Evolutionary conservation across 116 monocot species (phyloP).

Genomic region (Phalaenopsis hybrid): DNA sequence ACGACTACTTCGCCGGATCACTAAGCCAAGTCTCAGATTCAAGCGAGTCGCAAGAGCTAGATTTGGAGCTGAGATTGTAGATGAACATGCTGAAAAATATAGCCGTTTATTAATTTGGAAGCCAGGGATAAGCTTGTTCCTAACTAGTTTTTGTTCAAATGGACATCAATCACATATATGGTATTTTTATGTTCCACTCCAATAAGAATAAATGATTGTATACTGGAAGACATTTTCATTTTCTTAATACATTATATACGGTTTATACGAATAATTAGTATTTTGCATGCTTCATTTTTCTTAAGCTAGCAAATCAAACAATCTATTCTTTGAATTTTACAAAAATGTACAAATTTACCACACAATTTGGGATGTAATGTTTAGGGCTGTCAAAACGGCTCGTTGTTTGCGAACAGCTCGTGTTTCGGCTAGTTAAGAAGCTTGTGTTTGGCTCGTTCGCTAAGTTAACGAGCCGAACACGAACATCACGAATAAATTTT

Average conservation of each 20-base stretch:
- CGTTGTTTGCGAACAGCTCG: too few species aligned
- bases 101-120: background rate
- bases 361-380: too few species aligned
- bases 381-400: too few species aligned
- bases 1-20: slow-evolving; percentile 24
- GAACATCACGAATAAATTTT: too few species aligned
- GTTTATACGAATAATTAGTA: background rate
- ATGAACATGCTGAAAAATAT: background rate
- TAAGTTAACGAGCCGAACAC: too few species aligned
- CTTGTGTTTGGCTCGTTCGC: too few species aligned
- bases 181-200: too few species aligned
- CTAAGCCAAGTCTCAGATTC: slow-evolving; percentile 38
- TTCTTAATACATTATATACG: background rate
- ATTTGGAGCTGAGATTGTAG: slow-evolving; percentile 55
- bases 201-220: background rate
- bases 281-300: too few species aligned
- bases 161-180: background rate
- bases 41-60: slow-evolving; percentile 38
- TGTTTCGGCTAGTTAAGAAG: too few species aligned
- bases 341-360: too few species aligned
- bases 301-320: background rate
- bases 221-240: background rate
- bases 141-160: background rate
- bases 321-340: too few species aligned
- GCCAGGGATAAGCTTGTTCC: background rate